Evolutionary conservation across 768 basidiomycete genomes (phyloP), one percentile per base, ranked within the genome.

Genomic region (Calocybe indica): DNA sequence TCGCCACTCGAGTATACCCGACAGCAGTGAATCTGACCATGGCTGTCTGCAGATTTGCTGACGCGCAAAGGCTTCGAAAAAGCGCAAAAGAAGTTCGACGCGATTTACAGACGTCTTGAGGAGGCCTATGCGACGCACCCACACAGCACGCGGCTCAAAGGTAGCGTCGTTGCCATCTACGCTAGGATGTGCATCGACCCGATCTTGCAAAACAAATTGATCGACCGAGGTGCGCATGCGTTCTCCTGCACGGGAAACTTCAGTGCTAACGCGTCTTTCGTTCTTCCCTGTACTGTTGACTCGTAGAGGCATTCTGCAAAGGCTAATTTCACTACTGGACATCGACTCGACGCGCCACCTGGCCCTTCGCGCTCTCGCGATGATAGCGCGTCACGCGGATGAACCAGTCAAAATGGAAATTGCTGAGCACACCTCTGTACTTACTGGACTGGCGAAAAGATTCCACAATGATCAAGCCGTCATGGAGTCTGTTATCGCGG

Each of bases 301-400:
- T 10, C 30, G 7, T 45, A 6, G 45, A 84, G 83, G 81, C 12
- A 62, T 86, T 9, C 57, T 85, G 42, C 57, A 68, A n/a, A 80
- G 77, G 55, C 67, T 85, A 5, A 61, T 81, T 2, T 78, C 82
- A 1, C 64, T 84, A 9, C 53, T 84, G 10, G 66, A 78, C 31
- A 57, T 66, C 5, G 70, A 74, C 5, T 64, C 60, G 3, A 78
- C 74, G 2, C 73, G 79, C 1, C 70, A 74, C 52, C 60, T 82
- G 42, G 79, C 78, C 6, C 65, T 85, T 7, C 74, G 75, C 29
- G 72, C 79, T 0, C 62, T 86, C 14, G 72, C 71, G 0, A 79
- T 74, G 28, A 70, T 84, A 8, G 84, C 83, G 0, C 82, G 80
- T 49, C 81, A 83, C 41, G 80, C 81, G 3, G 82, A 81, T 6